These are phyloP conservation scores for Perkinsus olseni DNA, from an alignment of 169 alveolate species.

Conservation along the genomic window DNA sequence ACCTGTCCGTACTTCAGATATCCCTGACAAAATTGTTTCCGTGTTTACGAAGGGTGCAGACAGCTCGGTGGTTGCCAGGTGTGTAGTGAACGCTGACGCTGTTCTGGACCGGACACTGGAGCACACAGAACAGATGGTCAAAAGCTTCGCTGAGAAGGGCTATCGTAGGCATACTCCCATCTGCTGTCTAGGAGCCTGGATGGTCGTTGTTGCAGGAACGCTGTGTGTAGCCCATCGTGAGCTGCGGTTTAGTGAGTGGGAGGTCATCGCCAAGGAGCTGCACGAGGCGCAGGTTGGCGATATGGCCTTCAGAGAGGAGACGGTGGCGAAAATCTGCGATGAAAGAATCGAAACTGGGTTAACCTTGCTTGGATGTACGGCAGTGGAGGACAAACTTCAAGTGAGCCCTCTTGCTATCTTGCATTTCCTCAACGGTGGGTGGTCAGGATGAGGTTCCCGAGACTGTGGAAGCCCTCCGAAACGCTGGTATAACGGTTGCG, in stretches of 20 bases:
- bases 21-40: constrained; percentile 44
- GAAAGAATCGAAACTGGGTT: constrained; percentile 66
- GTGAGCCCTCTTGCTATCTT: neutral
- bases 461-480: constrained; percentile 75
- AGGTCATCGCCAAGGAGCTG: constrained; percentile 52
- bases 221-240: constrained; percentile 13
- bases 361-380: constrained; percentile 82
- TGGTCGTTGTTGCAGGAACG: neutral
- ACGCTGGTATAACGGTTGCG: constrained; percentile 92
- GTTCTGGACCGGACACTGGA: constrained; percentile 17
- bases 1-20: constrained; percentile 36
- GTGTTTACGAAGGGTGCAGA: constrained; percentile 56
- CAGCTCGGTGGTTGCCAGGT: constrained; percentile 40
- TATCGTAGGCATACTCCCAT: constrained; percentile 63
- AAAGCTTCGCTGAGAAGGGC: constrained; percentile 65
- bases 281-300: constrained; percentile 35
- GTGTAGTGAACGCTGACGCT: constrained; percentile 23
- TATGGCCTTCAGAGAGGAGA: constrained; percentile 52
- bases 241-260: constrained; percentile 55
- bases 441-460: constrained; percentile 89
- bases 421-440: neutral
- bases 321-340: constrained; percentile 52
- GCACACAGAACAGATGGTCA: constrained; percentile 41
- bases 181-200: constrained; percentile 57
- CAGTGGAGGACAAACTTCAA: constrained; percentile 81